phyloP scores from a whole-genome alignment of 1,284 basidiomycete genomes.

The Cutaneotrichosporon sp. region DNA sequence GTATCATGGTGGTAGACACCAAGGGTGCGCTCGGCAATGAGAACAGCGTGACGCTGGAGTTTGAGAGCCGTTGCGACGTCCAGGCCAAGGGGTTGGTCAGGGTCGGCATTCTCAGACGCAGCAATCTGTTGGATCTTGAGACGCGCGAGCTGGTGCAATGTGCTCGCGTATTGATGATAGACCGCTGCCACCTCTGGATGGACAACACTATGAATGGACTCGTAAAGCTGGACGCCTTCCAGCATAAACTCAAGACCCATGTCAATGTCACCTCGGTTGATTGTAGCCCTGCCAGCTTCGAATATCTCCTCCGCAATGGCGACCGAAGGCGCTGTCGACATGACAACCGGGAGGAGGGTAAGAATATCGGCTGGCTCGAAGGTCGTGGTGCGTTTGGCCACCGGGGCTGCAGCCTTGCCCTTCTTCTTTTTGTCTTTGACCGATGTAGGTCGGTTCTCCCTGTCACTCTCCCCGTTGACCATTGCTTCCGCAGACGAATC shows the following conservation, averaged over 20 bases:
- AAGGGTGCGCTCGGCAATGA: conserved; percentile 54
- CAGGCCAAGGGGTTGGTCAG: conserved; percentile 43
- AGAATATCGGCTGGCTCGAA: conserved; percentile 54
- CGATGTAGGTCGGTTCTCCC: conserved; percentile 19
- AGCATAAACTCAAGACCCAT: conserved; percentile 54
- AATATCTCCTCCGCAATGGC: conserved; percentile 55
- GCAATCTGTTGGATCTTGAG: conserved; percentile 45
- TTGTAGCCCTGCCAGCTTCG: conserved; percentile 52
- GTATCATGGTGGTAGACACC: conserved; percentile 56
- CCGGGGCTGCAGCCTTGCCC: conserved; percentile 37
- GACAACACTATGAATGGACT: conserved; percentile 55
- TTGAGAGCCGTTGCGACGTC: conserved; percentile 51
- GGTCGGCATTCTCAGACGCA: conserved; percentile 35
- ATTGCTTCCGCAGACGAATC: conserved; percentile 24
- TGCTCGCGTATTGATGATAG: conserved; percentile 52
- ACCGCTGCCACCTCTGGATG: conserved; percentile 55
- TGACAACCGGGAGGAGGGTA: conserved; percentile 53
- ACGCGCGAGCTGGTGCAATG: conserved; percentile 49
- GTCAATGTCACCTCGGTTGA: conserved; percentile 52
- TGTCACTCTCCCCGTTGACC: conserved; percentile 27
- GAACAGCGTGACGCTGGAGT: conserved; percentile 55
- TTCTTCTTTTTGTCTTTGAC: conserved; percentile 34
- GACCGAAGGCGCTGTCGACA: conserved; percentile 52
- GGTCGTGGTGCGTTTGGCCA: conserved; percentile 32
- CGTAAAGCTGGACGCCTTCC: conserved; percentile 55